Conservation (phyloP, 139 green algal species). For the Asterochloris sp. region DNA sequence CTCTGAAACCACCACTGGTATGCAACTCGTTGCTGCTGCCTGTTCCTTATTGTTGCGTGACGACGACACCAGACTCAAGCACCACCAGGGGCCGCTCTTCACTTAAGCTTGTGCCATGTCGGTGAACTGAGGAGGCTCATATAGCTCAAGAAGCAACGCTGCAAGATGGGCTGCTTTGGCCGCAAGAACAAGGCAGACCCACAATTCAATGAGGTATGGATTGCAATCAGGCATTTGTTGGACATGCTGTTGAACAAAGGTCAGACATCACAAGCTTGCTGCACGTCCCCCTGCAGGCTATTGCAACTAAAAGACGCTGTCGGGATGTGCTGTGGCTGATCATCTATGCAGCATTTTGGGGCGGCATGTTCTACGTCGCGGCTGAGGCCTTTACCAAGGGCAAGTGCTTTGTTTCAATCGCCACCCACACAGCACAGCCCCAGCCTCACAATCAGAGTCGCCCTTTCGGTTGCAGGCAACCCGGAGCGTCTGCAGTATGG, state of each 20-base stretch:
- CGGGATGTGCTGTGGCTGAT: constrained; percentile 63
- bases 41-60: no score
- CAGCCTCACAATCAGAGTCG: neutral
- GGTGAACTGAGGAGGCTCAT: no score
- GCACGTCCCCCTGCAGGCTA: neutral
- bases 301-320: constrained; percentile 33
- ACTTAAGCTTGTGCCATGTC: no score
- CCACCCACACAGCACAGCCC: no score
- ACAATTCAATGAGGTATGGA: no score
- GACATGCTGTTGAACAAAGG: neutral
- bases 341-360: constrained; percentile 64
- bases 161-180: constrained; percentile 9
- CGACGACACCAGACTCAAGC: no score
- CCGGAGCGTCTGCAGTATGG: constrained; percentile 60
- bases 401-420: neutral
- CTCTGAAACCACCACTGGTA: no score
- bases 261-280: neutral
- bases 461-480: constrained; percentile 14
- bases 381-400: constrained; percentile 37
- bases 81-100: no score
- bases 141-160: no score
- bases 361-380: constrained; percentile 68
- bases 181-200: constrained; percentile 2
- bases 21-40: no score
- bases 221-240: neutral